Evolutionary conservation across 176 grass and related monocot species (phyloP).

Genomic region (Hsuehochloa calcarea): DNA sequence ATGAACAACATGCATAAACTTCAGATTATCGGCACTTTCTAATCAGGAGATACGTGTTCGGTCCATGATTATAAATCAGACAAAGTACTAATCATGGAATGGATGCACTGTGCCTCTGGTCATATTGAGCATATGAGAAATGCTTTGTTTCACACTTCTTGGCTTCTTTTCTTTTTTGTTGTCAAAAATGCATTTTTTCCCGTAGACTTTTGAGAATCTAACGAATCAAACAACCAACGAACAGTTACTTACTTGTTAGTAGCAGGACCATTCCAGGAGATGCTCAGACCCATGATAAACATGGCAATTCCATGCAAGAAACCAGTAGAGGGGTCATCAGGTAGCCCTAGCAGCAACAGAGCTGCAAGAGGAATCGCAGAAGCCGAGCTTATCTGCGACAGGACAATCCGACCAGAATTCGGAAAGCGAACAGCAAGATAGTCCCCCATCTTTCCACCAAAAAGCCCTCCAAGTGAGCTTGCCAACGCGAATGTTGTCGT

Average conservation of each 20-base stretch:
- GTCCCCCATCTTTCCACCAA: conserved; percentile 84
- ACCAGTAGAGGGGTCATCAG: conserved; percentile 50
- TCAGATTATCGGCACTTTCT: not conserved
- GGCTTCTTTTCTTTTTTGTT: not conserved
- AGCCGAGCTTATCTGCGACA: conserved; percentile 80
- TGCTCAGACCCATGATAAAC: conserved; percentile 85
- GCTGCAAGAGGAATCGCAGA: conserved; percentile 79
- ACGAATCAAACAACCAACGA: not conserved
- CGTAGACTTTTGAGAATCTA: not conserved
- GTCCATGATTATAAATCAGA: not conserved
- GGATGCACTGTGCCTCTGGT: not conserved
- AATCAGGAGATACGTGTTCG: not conserved
- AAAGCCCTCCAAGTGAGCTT: conserved; percentile 58
- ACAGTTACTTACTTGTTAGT: conserved; percentile 69
- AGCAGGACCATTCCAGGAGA: conserved; percentile 86
- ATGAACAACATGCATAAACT: not conserved
- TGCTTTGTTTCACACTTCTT: not conserved
- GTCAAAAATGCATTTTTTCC: not conserved
- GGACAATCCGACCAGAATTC: conserved; percentile 58
- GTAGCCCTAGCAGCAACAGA: conserved; percentile 59
- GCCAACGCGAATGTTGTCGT: conserved; percentile 50
- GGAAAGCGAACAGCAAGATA: conserved; percentile 55
- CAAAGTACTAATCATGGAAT: not conserved
- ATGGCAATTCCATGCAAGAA: conserved; percentile 65
- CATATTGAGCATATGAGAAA: not conserved